phyloP scores from a whole-genome alignment of 2,329 filamentous ascomycete species.

The Rugonectria rugulosa region DNA sequence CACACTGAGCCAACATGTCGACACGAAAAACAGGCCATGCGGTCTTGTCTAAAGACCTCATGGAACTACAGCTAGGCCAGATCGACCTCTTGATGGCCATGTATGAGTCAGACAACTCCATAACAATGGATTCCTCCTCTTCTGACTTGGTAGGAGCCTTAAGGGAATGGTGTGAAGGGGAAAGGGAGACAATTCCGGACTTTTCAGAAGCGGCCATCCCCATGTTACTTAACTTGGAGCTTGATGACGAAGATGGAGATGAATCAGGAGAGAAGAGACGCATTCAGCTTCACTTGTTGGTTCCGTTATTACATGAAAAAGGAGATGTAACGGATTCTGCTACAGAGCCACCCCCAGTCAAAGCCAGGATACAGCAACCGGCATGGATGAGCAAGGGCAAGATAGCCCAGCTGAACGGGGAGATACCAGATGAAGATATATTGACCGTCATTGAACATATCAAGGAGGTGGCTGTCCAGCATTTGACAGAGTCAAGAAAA shows the following conservation, averaged over 20 bases:
- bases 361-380: constrained; percentile 56
- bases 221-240: constrained; percentile 38
- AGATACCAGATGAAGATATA: constrained; percentile 54
- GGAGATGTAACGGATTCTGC: not conserved
- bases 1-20: constrained; percentile 2
- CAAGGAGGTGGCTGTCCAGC: constrained; percentile 44
- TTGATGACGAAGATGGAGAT: constrained; percentile 23
- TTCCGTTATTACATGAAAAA: constrained; percentile 41
- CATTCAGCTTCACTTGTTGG: constrained; percentile 45
- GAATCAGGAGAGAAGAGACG: constrained; percentile 4
- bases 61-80: constrained; percentile 57
- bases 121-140: constrained; percentile 38
- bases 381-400: constrained; percentile 61
- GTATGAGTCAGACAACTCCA: constrained; percentile 52
- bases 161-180: constrained; percentile 33
- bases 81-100: constrained; percentile 62
- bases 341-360: constrained; percentile 50
- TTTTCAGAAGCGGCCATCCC: constrained; percentile 24
- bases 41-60: constrained; percentile 50
- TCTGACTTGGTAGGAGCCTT: constrained; percentile 25
- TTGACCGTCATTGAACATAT: constrained; percentile 55
- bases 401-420: constrained; percentile 45
- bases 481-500: constrained; percentile 37
- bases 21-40: not conserved
- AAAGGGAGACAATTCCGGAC: constrained; percentile 6